Percentiles rank a stretch among this genome's conserved stretches.
Evolutionary conservation across 2,329 filamentous ascomycete species (phyloP).

Genomic region (Onygena corvina): DNA sequence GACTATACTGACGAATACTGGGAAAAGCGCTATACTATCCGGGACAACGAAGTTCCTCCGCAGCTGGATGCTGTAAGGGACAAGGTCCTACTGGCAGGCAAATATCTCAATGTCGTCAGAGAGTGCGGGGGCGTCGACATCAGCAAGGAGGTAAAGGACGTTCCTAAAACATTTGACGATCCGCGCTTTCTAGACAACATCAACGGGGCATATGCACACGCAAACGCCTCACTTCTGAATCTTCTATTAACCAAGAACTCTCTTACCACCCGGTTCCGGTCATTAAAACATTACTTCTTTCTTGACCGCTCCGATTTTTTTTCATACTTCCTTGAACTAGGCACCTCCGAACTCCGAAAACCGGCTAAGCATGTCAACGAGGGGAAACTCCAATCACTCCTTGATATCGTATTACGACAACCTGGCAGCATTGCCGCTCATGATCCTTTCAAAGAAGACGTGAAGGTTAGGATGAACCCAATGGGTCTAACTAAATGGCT

Average conservation of each 20-base stretch:
- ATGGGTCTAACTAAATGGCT: conserved; percentile 84
- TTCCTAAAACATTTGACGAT: conserved; percentile 89
- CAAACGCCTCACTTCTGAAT: conserved; percentile 84
- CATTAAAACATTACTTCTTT: conserved; percentile 98
- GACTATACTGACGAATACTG: conserved; percentile 99
- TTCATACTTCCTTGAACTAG: conserved; percentile 89
- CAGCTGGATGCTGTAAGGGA: conserved; percentile 85
- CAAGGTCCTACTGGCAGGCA: conserved; percentile 87
- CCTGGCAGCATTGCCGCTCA: conserved; percentile 86
- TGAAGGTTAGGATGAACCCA: conserved; percentile 95
- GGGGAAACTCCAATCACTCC: conserved; percentile 80
- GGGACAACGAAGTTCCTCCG: conserved; percentile 80
- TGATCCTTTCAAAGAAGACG: conserved; percentile 95
- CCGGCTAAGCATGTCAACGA: conserved; percentile 80
- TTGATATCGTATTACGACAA: conserved; percentile 94
- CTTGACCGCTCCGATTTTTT: conserved; percentile 97
- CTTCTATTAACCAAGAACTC: conserved; percentile 86
- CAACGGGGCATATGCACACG: conserved; percentile 85
- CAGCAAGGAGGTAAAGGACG: conserved; percentile 73
- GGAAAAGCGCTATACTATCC: conserved; percentile 93
- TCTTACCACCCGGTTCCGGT: conserved; percentile 72
- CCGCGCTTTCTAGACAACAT: conserved; percentile 88
- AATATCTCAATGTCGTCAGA: conserved; percentile 94
- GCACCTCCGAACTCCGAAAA: conserved; percentile 79
- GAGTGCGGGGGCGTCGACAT: conserved; percentile 95